Conservation (phyloP, 495 filamentous ascomycete genomes). For the Hypoxylon crocopeplum region DNA sequence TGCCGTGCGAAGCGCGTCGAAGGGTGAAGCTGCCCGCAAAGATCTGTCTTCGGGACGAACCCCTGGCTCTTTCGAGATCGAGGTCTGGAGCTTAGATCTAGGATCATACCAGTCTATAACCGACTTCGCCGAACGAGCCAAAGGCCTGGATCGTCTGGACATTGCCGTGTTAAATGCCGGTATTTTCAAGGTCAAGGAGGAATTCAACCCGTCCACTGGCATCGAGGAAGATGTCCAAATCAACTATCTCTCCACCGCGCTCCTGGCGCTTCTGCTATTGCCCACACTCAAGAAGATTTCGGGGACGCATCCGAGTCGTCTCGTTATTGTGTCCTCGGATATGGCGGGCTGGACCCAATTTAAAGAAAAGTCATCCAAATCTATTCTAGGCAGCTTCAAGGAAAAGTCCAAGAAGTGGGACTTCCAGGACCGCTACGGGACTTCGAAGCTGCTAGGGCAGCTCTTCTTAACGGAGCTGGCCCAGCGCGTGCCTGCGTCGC, state of each 20-base stretch:
- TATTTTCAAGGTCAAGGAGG: constrained; percentile 20
- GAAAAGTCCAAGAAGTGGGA: constrained; percentile 26
- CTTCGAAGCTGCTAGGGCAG: constrained; percentile 49
- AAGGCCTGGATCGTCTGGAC: constrained; percentile 46
- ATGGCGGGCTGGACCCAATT: constrained; percentile 43
- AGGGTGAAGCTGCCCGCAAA: constrained; percentile 49
- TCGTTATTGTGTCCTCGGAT: constrained; percentile 46
- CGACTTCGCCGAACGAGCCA: constrained; percentile 46
- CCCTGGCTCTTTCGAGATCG: constrained; percentile 26
- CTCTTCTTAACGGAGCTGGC: constrained; percentile 49
- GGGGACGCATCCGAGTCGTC: constrained; percentile 31
- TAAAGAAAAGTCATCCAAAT: constrained; percentile 28
- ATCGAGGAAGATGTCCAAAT: constrained; percentile 49
- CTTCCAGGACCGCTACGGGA: constrained; percentile 35
- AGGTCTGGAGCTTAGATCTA: constrained; percentile 60
- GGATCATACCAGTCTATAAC: constrained; percentile 45
- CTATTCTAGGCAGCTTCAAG: constrained; percentile 46
- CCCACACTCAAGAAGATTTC: constrained; percentile 43
- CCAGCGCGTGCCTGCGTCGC: constrained; percentile 23
- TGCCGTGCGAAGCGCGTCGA: constrained; percentile 53
- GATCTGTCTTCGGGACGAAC: neutral
- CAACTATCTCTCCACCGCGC: constrained; percentile 50
- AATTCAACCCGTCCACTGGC: constrained; percentile 27
- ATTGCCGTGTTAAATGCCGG: constrained; percentile 56
- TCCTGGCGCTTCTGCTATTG: constrained; percentile 50